Percentiles rank a stretch among this genome's conserved stretches.
These are phyloP conservation scores for Sphagnum contortum DNA, from an alignment of 225 moss, liverwort and hornwort genomes.

Conservation along the genomic window DNA sequence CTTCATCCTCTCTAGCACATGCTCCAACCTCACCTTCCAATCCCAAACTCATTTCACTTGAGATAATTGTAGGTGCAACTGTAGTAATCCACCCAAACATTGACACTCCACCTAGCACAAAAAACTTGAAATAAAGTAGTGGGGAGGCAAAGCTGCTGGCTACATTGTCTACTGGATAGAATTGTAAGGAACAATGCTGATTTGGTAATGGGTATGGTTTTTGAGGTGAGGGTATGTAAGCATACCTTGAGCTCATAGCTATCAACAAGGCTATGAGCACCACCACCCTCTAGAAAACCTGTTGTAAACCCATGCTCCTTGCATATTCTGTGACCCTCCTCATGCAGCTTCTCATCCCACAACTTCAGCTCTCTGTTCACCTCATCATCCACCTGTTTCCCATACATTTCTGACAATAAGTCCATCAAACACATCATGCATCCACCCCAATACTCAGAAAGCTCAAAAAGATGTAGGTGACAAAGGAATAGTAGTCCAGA, in stretches of 20 bases:
- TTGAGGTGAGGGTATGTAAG: too few species aligned
- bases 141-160: too few species aligned
- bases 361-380: slow-evolving; percentile 61
- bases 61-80: not conserved
- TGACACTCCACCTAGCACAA: not conserved
- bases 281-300: slow-evolving; percentile 83
- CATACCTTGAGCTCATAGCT: slow-evolving; percentile 92
- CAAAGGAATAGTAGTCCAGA: too few species aligned
- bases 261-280: slow-evolving; percentile 83
- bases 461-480: too few species aligned
- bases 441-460: not conserved
- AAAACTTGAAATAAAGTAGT: not conserved
- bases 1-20: slow-evolving; percentile 83
- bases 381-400: slow-evolving; percentile 56
- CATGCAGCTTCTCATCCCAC: slow-evolving; percentile 82
- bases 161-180: too few species aligned
- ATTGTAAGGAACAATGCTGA: too few species aligned
- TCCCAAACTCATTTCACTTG: not conserved
- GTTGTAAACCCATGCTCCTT: slow-evolving; percentile 67
- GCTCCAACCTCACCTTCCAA: slow-evolving; percentile 75
- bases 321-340: slow-evolving; percentile 61
- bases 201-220: too few species aligned
- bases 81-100: not conserved
- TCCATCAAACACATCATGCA: not conserved
- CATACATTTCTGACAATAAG: not conserved